Conservation (phyloP, 306 rosid genomes). For the Purshia tridentata region DNA sequence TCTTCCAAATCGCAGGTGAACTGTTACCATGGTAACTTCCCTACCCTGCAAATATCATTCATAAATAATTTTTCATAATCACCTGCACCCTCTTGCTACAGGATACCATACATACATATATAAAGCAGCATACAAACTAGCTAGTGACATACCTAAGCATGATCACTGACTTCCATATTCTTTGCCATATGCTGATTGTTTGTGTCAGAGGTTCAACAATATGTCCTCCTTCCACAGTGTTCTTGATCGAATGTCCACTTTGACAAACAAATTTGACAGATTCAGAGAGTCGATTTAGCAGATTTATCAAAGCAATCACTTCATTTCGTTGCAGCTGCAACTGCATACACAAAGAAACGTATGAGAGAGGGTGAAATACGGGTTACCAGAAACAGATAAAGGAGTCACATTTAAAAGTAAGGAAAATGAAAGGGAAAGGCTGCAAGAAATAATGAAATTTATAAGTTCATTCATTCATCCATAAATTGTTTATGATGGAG, state of each 20-base stretch:
- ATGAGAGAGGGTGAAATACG: neutral
- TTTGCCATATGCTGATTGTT: slow-evolving; percentile 27
- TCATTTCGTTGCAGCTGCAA: slow-evolving; percentile 71
- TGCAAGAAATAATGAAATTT: too few relatives aligned
- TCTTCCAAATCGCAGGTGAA: neutral
- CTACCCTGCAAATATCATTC: slow-evolving; percentile 8
- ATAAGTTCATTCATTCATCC: too few relatives aligned
- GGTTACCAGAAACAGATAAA: too few relatives aligned
- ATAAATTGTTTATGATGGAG: too few relatives aligned
- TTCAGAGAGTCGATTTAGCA: slow-evolving; percentile 63
- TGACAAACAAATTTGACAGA: slow-evolving; percentile 45
- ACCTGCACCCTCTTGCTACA: neutral
- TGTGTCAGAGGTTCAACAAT: slow-evolving; percentile 12
- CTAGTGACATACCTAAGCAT: slow-evolving; percentile 1
- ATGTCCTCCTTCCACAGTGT: slow-evolving; percentile 33
- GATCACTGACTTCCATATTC: slow-evolving; percentile 16
- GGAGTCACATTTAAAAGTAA: too few relatives aligned
- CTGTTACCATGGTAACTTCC: neutral
- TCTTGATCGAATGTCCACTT: slow-evolving; percentile 51
- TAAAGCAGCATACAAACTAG: too few relatives aligned
- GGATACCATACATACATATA: neutral
- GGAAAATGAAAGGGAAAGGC: too few relatives aligned
- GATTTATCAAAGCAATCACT: slow-evolving; percentile 64
- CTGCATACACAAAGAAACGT: slow-evolving; percentile 28
- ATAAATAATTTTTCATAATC: neutral